These are phyloP conservation scores for Sclerotiophoma versabilis DNA, from an alignment of 2,329 filamentous ascomycete species.

Conservation along the genomic window DNA sequence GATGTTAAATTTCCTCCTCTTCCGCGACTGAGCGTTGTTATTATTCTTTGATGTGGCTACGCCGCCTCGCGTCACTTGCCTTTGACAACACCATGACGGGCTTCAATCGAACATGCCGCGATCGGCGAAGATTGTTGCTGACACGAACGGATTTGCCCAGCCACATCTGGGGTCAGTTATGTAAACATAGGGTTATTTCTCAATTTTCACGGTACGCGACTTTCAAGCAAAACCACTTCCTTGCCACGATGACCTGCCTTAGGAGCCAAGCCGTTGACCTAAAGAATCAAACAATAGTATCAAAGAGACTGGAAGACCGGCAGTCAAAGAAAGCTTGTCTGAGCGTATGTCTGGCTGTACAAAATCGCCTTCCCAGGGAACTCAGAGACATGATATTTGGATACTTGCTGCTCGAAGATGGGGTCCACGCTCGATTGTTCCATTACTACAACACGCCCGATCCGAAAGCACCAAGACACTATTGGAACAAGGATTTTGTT, in stretches of 20 bases:
- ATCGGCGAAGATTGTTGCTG: constrained; percentile 13
- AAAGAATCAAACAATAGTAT: neutral
- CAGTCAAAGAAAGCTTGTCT: constrained; percentile 3
- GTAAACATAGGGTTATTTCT: neutral
- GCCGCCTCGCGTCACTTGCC: constrained; percentile 19
- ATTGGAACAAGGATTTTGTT: constrained; percentile 15
- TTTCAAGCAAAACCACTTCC: neutral
- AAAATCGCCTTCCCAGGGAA: constrained; percentile 17
- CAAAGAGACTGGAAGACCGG: neutral
- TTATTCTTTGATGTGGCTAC: constrained; percentile 6
- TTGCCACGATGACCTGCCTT: constrained; percentile 1
- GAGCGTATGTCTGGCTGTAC: constrained; percentile 6
- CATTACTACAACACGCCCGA: constrained; percentile 15
- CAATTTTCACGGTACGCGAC: constrained; percentile 6
- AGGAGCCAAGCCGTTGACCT: neutral
- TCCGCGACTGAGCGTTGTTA: neutral
- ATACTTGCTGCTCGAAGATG: constrained; percentile 17
- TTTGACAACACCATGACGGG: constrained; percentile 15
- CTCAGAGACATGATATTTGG: constrained; percentile 18
- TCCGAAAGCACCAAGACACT: constrained; percentile 18
- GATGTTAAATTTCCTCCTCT: neutral
- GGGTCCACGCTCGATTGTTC: constrained; percentile 10
- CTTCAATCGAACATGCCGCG: constrained; percentile 3
- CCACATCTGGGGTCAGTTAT: neutral
- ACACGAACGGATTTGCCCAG: constrained; percentile 10